Percentiles rank a stretch among this genome's conserved stretches.
Evolutionary conservation across 2,329 filamentous ascomycete genomes (phyloP).

Genomic region (Hypoxylon sp.): DNA sequence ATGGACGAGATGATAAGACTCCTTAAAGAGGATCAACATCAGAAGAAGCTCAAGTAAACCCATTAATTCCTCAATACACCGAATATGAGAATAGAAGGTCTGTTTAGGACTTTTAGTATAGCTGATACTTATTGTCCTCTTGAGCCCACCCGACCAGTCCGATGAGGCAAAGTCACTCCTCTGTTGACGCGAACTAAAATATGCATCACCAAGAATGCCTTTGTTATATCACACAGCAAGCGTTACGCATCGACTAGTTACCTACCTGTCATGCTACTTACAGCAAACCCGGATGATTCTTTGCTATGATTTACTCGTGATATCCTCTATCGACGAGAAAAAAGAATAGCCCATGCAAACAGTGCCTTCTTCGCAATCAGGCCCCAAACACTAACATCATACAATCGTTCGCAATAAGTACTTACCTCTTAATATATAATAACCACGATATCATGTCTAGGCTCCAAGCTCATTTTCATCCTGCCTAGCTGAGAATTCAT

Average conservation of each 20-base stretch:
- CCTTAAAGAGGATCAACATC: constrained; percentile 46
- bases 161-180: too few species aligned
- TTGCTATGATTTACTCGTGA: not conserved
- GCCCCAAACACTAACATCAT: not conserved
- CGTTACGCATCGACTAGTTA: too few species aligned
- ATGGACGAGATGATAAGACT: constrained; percentile 54
- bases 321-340: not conserved
- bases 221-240: too few species aligned
- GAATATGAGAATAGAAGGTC: too few species aligned
- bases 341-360: constrained; percentile 8
- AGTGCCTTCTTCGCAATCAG: not conserved
- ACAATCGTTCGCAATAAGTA: not conserved
- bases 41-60: constrained; percentile 31
- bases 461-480: not conserved
- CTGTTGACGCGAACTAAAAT: too few species aligned
- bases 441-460: too few species aligned
- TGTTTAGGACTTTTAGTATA: too few species aligned
- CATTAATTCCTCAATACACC: not conserved
- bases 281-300: not conserved
- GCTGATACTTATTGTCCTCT: too few species aligned
- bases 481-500: not conserved
- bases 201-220: too few species aligned
- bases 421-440: too few species aligned
- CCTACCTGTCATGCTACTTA: not conserved
- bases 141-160: too few species aligned